A percentile compares a stretch with the other conserved stretches of the same genome.
These are phyloP conservation scores for Vitis rotundifolia DNA, from an alignment of 164 flowering plant species.

Conservation along the genomic window DNA sequence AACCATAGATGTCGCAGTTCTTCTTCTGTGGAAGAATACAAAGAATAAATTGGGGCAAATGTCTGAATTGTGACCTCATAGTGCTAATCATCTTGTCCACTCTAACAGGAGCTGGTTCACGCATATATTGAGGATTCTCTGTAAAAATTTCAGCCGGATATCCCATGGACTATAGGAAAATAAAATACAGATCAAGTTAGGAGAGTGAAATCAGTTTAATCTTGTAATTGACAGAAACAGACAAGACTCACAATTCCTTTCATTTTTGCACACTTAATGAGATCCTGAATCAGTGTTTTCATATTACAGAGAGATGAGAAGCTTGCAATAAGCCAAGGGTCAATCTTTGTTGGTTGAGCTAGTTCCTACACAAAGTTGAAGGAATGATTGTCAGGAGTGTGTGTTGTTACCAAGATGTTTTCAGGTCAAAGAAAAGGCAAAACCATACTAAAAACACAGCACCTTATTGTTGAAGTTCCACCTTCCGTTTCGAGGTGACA, in stretches of 20 bases:
- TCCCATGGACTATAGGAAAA: neutral
- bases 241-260: conserved; percentile 21
- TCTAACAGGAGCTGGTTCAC: conserved; percentile 7
- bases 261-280: conserved; percentile 14
- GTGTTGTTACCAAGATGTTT: neutral
- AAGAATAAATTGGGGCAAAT: conserved; percentile 16
- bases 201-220: neutral
- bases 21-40: conserved; percentile 22
- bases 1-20: conserved; percentile 21
- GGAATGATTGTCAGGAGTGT: neutral
- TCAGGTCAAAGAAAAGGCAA: neutral
- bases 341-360: conserved; percentile 9
- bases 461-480: conserved; percentile 29
- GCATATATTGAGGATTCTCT: conserved; percentile 9
- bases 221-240: neutral
- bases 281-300: neutral
- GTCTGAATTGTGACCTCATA: conserved; percentile 1
- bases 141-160: conserved; percentile 8
- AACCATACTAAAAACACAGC: neutral
- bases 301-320: conserved; percentile 17
- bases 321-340: conserved; percentile 16
- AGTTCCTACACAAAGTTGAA: conserved; percentile 4
- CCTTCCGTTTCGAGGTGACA: conserved; percentile 15
- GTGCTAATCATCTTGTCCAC: conserved; percentile 20
- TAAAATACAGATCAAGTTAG: neutral